Evolutionary conservation across 805 yeast genomes (phyloP).

Genomic region (Ogataea methanolica): DNA sequence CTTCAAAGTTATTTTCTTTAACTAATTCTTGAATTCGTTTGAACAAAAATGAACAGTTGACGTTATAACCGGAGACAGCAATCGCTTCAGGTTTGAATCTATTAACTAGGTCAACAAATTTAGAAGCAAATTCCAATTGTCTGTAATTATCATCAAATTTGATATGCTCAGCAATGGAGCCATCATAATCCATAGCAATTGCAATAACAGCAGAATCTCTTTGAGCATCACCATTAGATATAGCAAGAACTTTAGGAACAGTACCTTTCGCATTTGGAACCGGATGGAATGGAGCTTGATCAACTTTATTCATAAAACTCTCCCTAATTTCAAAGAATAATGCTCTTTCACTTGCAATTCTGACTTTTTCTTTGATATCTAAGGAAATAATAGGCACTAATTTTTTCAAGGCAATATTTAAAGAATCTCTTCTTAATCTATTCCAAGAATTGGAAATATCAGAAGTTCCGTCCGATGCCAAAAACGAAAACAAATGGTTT

Average conservation of each 20-base stretch:
- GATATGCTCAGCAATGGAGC: conserved; percentile 69
- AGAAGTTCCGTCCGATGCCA: conserved; percentile 75
- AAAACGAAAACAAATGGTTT: conserved; percentile 47
- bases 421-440: conserved; percentile 59
- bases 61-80: conserved; percentile 84
- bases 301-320: conserved; percentile 63
- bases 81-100: conserved; percentile 81
- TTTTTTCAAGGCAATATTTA: conserved; percentile 63
- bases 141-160: conserved; percentile 76
- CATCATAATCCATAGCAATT: conserved; percentile 70
- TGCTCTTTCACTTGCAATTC: conserved; percentile 68
- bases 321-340: conserved; percentile 68
- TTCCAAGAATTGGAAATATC: conserved; percentile 81
- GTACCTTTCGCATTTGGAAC: conserved; percentile 74
- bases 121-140: conserved; percentile 58
- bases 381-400: conserved; percentile 63
- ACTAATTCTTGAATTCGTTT: conserved; percentile 54
- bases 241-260: conserved; percentile 74
- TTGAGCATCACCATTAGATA: conserved; percentile 85
- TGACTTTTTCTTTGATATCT: conserved; percentile 78
- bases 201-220: conserved; percentile 84
- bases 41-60: conserved; percentile 58
- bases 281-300: conserved; percentile 93
- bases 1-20: conserved; percentile 48
- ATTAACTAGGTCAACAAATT: conserved; percentile 55